Base-by-base conservation (phyloP, 495 filamentous ascomycete genomes). In the Parathielavia appendiculata region DNA sequence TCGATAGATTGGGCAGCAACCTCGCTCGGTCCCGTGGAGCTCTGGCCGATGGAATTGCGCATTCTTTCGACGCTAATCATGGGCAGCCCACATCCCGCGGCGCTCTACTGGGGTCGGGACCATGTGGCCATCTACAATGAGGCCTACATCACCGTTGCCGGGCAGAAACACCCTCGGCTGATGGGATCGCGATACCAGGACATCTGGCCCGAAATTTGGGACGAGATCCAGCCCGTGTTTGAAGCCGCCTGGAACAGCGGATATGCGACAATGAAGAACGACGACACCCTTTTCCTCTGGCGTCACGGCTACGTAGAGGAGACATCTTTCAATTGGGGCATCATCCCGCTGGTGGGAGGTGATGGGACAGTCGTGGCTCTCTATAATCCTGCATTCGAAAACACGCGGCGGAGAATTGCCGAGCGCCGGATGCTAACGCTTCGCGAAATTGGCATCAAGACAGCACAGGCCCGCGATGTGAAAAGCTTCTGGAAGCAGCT, bases 241-340 rank as follows among this genome's bases (percentile, higher is more conserved):
- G 70, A 75, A 5, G 79, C 68, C 57, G 86, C 86, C 0, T 76
- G 73, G 63, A 59, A 72, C 32, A 82, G 80, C 4, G 86, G 85
- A 5, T 78, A 85, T 65, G 83, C 85, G 4, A 88, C 82, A 6
- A 86, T 88, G 85, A 89, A 88, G 65, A 81, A 89, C 61, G 86
- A 89, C 63, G 86, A 89, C 64, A 77, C 78, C 49, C 69, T 89
- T 5, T 87, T 88, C 63, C 72, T 88, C 19, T 75, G 74, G 46
- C 76, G 86, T 16, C 75, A 82, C 48, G 78, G 77, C 4, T 85
- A 76, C 51, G 61, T 86, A 9, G 86, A 90, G 68, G 86, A 90
- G 67, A 80, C 83, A 0, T 87, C 83, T 63, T 88, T 88, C 68
- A 81, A 79, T 54, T 88, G 84, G 84, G 81, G 80, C 1, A 79